These are phyloP conservation scores for Phycomyces blakesleeanus DNA, from an alignment of 192 early-diverging fungal genomes.

Conservation along the genomic window DNA sequence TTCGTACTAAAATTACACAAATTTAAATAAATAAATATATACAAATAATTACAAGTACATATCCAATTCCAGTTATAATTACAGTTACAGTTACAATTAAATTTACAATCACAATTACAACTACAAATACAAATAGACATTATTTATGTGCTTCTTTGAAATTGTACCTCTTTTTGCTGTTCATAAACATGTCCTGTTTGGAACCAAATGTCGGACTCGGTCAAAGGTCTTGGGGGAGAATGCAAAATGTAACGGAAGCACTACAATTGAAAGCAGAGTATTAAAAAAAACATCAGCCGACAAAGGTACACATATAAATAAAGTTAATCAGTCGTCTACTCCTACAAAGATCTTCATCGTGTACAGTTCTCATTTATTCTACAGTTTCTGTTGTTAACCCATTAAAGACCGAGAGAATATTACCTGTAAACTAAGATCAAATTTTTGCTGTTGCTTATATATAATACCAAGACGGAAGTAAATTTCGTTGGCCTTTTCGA, in stretches of 20 bases:
- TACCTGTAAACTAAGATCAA: conserved; percentile 65
- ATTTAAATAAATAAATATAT: too few relatives aligned
- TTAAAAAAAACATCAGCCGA: not conserved
- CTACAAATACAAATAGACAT: too few relatives aligned
- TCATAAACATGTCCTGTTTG: conserved; percentile 97
- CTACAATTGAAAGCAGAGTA: too few relatives aligned
- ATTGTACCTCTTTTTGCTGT: conserved; percentile 84
- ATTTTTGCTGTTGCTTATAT: conserved; percentile 90
- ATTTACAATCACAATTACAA: too few relatives aligned
- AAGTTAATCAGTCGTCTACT: too few relatives aligned
- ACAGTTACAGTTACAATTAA: too few relatives aligned
- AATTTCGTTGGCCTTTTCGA: conserved; percentile 97
- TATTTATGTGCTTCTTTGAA: not conserved
- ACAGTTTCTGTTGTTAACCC: too few relatives aligned
- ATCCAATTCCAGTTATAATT: too few relatives aligned
- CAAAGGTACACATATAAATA: not conserved
- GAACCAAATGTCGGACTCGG: conserved; percentile 94
- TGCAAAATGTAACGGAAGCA: conserved; percentile 89
- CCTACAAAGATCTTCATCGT: too few relatives aligned
- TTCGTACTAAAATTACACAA: conserved; percentile 42
- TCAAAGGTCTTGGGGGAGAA: conserved; percentile 87
- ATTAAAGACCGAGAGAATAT: too few relatives aligned
- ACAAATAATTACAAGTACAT: too few relatives aligned
- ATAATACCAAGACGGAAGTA: conserved; percentile 98
- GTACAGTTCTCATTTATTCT: too few relatives aligned